Percentiles rank a stretch among this genome's conserved stretches.
phyloP scores from a whole-genome alignment of 192 early-diverging fungal genomes.

The Linderina pennispora region DNA sequence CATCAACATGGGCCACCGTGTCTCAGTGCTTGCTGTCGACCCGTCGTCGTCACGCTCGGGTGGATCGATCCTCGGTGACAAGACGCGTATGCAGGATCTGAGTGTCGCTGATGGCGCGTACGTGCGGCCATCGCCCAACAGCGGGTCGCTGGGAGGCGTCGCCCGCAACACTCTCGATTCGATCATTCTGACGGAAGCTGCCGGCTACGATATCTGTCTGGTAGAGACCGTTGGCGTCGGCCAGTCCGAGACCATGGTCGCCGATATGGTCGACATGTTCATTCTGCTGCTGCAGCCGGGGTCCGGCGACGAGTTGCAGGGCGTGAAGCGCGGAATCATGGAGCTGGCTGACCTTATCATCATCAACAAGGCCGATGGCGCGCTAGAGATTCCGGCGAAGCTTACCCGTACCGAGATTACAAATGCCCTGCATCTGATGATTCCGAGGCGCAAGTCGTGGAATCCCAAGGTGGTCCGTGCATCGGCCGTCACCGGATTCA shows the following conservation, averaged over 20 bases:
- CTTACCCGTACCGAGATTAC: slow-evolving; percentile 55
- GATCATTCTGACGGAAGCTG: slow-evolving; percentile 72
- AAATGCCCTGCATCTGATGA: slow-evolving; percentile 26
- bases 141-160: slow-evolving; percentile 70
- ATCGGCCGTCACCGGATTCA: slow-evolving; percentile 28
- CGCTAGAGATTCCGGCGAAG: slow-evolving; percentile 54
- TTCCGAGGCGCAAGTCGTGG: slow-evolving; percentile 20
- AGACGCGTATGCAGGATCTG: slow-evolving; percentile 78
- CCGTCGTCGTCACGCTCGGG: slow-evolving; percentile 75
- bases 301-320: slow-evolving; percentile 84
- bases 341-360: slow-evolving; percentile 77
- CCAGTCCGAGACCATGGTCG: slow-evolving; percentile 80
- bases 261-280: slow-evolving; percentile 87
- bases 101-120: slow-evolving; percentile 57
- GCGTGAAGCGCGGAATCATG: slow-evolving; percentile 84
- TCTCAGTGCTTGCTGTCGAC: slow-evolving; percentile 79
- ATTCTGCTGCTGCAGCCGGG: slow-evolving; percentile 71
- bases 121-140: slow-evolving; percentile 69
- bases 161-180: slow-evolving; percentile 78
- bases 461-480: slow-evolving; percentile 27
- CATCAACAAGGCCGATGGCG: slow-evolving; percentile 78
- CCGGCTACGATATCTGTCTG: slow-evolving; percentile 71
- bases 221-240: slow-evolving; percentile 87
- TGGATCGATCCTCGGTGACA: slow-evolving; percentile 81
- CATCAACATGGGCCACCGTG: slow-evolving; percentile 56